Evolutionary conservation across 73 alveolate genomes (phyloP), one percentile per base, ranked within the genome.

Genomic region (Paramecium bursaria): DNA sequence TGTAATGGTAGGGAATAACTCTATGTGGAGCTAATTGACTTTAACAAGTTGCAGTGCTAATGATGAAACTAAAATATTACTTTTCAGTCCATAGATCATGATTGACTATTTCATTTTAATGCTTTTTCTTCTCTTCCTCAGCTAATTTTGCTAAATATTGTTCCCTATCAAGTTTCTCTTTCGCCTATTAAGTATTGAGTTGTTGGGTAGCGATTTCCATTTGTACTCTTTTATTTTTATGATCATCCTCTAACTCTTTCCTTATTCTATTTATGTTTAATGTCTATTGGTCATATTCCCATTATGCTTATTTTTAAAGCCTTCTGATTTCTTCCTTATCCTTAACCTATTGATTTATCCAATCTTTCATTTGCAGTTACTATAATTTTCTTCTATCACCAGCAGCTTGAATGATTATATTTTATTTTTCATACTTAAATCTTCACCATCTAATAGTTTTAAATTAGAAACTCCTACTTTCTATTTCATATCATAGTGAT

Each of bases 1-100:
- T 93, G 74, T 57, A 93, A 53, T 93, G 98, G 75, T 93, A 93
- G 2, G 98, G 98, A 73, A 92, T 76, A n/a, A 93, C 96, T 79
- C 98, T 48, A 75, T 93, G 98, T 39, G 93, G 86, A 39, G 96
- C 98, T 21, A 93, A 54, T 17, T 85, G 75, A 48, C 91, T 54
- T 31, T 87, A 27, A 46, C 82, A 67, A 50, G 98, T 93, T 22
- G 80, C 75, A 23, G 98, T 92, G 73, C 92, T 87, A 39, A 14
- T n/a, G 2, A 39, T 75, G 87, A 91, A 52, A 90, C 74, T 93
- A 87, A 86, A 53, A 67, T 53, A 27, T 79, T 88, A 51, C 85
- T 52, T 14, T 44, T 79, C 30, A 10, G 57, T 14, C 91, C 90
- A 74, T 73, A 86, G 44, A 67, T 67, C 82, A 17, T 50, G 67